These are phyloP conservation scores for Aureobasidium vineae DNA, from an alignment of 2,329 filamentous ascomycete genomes.

Conservation along the genomic window DNA sequence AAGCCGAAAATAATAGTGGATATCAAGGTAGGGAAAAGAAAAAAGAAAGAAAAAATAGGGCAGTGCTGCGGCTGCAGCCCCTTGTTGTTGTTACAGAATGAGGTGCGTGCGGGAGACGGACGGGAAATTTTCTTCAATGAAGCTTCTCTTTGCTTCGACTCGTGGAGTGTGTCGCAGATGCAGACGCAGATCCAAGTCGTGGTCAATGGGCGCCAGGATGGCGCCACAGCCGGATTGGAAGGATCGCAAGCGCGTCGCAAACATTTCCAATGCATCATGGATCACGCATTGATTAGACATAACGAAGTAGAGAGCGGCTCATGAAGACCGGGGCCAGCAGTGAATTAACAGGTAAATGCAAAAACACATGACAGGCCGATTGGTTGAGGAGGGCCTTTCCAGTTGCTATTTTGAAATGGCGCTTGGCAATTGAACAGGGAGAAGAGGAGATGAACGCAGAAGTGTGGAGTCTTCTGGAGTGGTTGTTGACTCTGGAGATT, in stretches of 20 bases:
- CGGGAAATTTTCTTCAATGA: constrained; percentile 22
- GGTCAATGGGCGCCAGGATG: constrained; percentile 13
- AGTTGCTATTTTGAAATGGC: constrained; percentile 9
- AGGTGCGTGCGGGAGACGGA: constrained; percentile 17
- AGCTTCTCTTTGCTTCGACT: constrained; percentile 22
- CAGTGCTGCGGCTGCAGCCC: neutral
- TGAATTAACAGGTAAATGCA: neutral
- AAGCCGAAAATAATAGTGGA: constrained; percentile 1
- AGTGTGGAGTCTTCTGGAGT: constrained; percentile 8
- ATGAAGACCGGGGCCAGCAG: neutral
- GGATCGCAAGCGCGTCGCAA: constrained; percentile 14
- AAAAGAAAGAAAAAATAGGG: constrained; percentile 5
- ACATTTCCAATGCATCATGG: neutral
- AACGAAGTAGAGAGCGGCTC: neutral
- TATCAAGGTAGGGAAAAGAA: constrained; percentile 1
- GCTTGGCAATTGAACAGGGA: constrained; percentile 9
- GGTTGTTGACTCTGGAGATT: constrained; percentile 7
- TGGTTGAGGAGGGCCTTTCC: constrained; percentile 12
- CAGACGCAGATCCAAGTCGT: constrained; percentile 19
- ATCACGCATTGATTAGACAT: neutral
- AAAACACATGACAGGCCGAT: constrained; percentile 15
- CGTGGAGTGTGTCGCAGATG: constrained; percentile 15
- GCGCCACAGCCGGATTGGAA: constrained; percentile 17
- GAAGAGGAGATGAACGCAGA: constrained; percentile 11
- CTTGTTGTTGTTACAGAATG: constrained; percentile 17